A percentile compares a stretch with the other conserved stretches of the same genome.
Conservation (phyloP, 2,329 filamentous ascomycete genomes). For the Trichoderma koningiopsis region DNA sequence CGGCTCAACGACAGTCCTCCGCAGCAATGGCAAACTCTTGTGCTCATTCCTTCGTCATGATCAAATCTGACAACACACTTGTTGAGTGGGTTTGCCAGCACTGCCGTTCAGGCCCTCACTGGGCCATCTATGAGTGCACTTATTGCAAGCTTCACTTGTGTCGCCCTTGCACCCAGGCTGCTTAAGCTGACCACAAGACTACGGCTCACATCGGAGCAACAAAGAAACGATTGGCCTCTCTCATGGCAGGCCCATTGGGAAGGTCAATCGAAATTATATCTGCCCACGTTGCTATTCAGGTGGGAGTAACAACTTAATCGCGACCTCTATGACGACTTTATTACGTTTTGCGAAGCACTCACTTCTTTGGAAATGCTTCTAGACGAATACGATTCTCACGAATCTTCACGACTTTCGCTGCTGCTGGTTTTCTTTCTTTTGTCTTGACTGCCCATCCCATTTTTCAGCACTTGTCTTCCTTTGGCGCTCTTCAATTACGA, state of each 20-base stretch:
- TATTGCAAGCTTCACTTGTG: conserved; percentile 70
- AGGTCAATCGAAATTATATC: not conserved
- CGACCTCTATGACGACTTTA: not conserved
- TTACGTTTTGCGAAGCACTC: not conserved
- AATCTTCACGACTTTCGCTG: conserved; percentile 3
- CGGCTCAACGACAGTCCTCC: conserved; percentile 2
- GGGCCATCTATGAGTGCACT: conserved; percentile 69
- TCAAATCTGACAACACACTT: conserved; percentile 67
- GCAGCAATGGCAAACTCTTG: conserved; percentile 56
- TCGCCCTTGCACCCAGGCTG: conserved; percentile 55
- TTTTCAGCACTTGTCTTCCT: not conserved
- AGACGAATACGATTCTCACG: not conserved
- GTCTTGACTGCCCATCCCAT: not conserved
- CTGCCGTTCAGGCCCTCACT: conserved; percentile 66
- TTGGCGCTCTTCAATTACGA: not conserved
- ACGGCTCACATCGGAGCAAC: not conserved
- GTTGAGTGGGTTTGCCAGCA: conserved; percentile 67
- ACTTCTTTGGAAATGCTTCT: not conserved
- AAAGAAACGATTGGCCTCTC: not conserved
- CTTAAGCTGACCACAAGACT: conserved; percentile 27
- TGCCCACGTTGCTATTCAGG: not conserved
- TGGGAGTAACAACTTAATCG: not conserved
- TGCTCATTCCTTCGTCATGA: conserved; percentile 63
- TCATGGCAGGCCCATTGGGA: not conserved
- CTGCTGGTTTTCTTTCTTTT: not conserved